Conservation (phyloP, 2,329 filamentous ascomycete genomes). For the Calonectria pauciramosa region DNA sequence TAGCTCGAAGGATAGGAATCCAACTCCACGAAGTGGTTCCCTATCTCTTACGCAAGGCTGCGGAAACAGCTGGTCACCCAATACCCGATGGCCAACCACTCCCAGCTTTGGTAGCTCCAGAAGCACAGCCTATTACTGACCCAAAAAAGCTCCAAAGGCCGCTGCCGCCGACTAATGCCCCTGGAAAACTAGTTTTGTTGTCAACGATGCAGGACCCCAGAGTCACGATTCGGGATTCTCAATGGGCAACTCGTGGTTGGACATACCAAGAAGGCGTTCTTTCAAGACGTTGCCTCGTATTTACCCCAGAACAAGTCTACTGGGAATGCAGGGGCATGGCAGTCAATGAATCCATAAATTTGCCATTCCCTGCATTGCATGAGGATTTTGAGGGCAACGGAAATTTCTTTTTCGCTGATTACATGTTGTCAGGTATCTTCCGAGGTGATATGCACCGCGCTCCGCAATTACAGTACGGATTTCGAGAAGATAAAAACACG, state of each 20-base stretch:
- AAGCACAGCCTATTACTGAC: not conserved
- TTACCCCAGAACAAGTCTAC: not conserved
- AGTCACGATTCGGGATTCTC: not conserved
- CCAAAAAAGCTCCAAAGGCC: not conserved
- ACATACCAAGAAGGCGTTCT: not conserved
- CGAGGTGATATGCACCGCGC: not conserved
- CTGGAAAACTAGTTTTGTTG: not conserved
- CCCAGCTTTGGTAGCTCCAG: not conserved
- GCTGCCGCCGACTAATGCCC: not conserved
- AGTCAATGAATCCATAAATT: not conserved
- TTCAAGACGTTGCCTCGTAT: not conserved
- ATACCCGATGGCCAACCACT: not conserved
- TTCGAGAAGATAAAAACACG: not conserved
- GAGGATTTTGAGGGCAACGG: not conserved
- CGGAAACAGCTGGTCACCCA: not conserved
- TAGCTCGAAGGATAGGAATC: not conserved
- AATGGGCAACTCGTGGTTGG: not conserved
- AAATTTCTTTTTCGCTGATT: not conserved
- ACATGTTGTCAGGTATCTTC: not conserved
- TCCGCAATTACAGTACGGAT: not conserved
- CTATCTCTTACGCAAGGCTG: not conserved
- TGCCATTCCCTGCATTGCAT: not conserved
- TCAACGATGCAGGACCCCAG: not conserved
- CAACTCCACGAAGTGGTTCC: not conserved
- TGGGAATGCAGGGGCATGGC: not conserved